Percentiles rank a stretch among this genome's conserved stretches.
Conservation (phyloP, 306 rosid species). For the Gastrolobium villosum region DNA sequence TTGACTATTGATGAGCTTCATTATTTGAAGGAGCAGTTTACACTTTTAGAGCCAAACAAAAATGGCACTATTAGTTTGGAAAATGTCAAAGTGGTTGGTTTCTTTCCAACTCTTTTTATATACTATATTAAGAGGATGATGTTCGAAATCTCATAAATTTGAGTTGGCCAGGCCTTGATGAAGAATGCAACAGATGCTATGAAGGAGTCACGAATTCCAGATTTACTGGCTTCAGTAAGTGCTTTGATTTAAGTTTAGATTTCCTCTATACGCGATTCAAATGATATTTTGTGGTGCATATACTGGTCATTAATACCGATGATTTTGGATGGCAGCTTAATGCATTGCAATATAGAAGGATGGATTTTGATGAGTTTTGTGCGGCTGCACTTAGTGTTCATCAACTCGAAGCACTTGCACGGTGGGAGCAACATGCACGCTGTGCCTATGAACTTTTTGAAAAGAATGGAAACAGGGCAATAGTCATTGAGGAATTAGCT, state of each 20-base stretch:
- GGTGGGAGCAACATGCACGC: conserved; percentile 82
- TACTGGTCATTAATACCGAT: neutral
- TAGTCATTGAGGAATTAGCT: too few relatives aligned
- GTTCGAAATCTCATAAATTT: too few relatives aligned
- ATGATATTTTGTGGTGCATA: neutral
- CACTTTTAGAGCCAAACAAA: conserved; percentile 72
- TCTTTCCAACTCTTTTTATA: conserved; percentile 22
- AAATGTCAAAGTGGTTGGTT: conserved; percentile 74
- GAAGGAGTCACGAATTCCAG: conserved; percentile 47
- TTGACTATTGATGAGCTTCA: conserved; percentile 71
- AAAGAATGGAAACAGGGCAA: too few relatives aligned
- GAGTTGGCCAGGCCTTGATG: too few relatives aligned
- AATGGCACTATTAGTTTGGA: conserved; percentile 74
- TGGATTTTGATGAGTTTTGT: conserved; percentile 82
- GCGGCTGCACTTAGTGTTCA: conserved; percentile 75
- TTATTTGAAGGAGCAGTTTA: conserved; percentile 80
- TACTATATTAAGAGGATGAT: too few relatives aligned
- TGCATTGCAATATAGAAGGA: conserved; percentile 75
- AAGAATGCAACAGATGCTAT: too few relatives aligned
- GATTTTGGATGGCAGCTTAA: conserved; percentile 62
- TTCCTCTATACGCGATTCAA: neutral
- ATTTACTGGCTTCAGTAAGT: conserved; percentile 69
- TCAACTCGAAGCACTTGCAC: conserved; percentile 71
- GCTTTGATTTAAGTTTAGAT: neutral
- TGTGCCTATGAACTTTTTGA: conserved; percentile 70